Evolutionary conservation across 805 yeast genomes (phyloP), one percentile per base, ranked within the genome.

Genomic region (Saccharomycopsis vini): DNA sequence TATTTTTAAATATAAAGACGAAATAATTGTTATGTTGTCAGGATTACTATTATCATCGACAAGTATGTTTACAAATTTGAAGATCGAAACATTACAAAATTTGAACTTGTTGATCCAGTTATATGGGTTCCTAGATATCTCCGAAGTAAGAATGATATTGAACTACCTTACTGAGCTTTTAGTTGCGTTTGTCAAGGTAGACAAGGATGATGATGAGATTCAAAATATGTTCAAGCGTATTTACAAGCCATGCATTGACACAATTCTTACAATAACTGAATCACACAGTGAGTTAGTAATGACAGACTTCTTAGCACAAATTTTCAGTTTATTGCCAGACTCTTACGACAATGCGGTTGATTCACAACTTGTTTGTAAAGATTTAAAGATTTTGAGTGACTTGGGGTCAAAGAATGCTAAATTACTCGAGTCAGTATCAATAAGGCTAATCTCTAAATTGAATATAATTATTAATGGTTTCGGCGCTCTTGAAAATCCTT

Each of bases 1-100:
- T 6, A 58, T 84, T 41, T 52, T 60, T 13, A 52, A 57, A 5
- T 73, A 63, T 57, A 79, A 82, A 49, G 95, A 88, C 54, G 77
- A 77, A 32, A 64, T 89, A 13, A 61, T 88, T 24, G 74, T 79
- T 43, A 64, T 81, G 35, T 59, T 86, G 51, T 77, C 88, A n/a
- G 79, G 75, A 54, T 70, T 85, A 4, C 66, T 89, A 39, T 73
- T 81, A 56, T 71, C 81, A 0, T 71, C 84, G 0, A 77, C 95
- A 0, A 71, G 69, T 28, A 62, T 75, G 24, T 95, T 85, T 54
- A 79, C 78, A 9, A 75, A 88, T 1, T 66, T 87, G 45, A 71
- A 87, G 54, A 69, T 81, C 22, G 63, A 81, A 33, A 74, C 92
- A 1, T 64, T 83, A 23, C 75, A 75, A 43, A 84, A 82, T 36